Evolutionary conservation across 495 filamentous ascomycete genomes (phyloP).

Genomic region (Podospora anserina): DNA sequence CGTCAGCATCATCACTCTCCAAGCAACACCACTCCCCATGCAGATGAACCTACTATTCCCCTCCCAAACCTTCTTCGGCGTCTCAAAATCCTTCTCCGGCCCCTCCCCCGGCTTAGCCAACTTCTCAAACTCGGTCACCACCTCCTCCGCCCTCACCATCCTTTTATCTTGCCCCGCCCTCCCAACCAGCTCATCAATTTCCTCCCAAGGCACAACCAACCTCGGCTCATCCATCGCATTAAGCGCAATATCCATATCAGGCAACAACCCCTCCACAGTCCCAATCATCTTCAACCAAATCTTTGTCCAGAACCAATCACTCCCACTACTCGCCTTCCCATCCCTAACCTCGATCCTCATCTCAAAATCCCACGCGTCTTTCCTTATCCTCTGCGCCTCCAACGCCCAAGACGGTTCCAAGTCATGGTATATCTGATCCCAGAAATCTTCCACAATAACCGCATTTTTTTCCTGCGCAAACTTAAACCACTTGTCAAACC

Average conservation of each 20-base stretch:
- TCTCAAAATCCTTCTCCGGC: slow-evolving; percentile 26
- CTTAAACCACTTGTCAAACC: slow-evolving; percentile 66
- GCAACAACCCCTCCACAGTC: slow-evolving; percentile 57
- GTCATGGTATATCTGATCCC: slow-evolving; percentile 69
- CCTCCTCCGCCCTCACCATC: slow-evolving; percentile 35
- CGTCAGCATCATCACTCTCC: background rate
- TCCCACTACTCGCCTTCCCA: slow-evolving; percentile 52
- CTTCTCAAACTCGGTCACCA: slow-evolving; percentile 34
- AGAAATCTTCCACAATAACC: slow-evolving; percentile 66
- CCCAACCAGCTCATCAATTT: slow-evolving; percentile 55
- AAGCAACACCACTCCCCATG: background rate
- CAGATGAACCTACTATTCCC: slow-evolving; percentile 35
- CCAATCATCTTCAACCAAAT: slow-evolving; percentile 58
- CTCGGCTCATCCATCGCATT: slow-evolving; percentile 70
- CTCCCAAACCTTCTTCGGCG: slow-evolving; percentile 41
- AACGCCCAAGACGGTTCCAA: slow-evolving; percentile 69
- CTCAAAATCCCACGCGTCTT: slow-evolving; percentile 51
- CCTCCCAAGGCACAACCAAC: slow-evolving; percentile 63
- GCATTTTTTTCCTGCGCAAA: slow-evolving; percentile 59
- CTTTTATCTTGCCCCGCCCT: slow-evolving; percentile 50
- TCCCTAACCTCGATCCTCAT: slow-evolving; percentile 59
- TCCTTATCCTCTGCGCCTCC: slow-evolving; percentile 53
- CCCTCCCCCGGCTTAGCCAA: slow-evolving; percentile 31
- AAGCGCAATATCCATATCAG: slow-evolving; percentile 69
- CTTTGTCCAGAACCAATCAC: slow-evolving; percentile 61